Conservation (phyloP, 768 basidiomycete species). For the Leccinum uliginosum region DNA sequence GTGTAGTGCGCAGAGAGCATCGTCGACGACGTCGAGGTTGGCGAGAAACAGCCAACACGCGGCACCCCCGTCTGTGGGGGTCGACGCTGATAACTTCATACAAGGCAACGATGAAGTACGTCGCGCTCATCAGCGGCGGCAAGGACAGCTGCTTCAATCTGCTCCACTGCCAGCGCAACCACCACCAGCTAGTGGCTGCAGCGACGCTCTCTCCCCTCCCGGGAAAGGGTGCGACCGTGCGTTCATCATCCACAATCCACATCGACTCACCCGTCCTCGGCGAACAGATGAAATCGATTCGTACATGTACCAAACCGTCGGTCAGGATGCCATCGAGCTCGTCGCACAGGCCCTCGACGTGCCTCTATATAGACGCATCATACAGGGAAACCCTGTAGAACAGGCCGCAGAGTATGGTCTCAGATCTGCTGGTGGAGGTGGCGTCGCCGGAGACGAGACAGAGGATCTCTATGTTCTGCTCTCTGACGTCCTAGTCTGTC, state of each 20-base stretch:
- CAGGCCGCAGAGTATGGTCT: conserved; percentile 85
- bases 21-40: conserved; percentile 6
- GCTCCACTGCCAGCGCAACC: conserved; percentile 79
- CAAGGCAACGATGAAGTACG: conserved; percentile 81
- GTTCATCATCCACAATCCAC: conserved; percentile 1
- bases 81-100: conserved; percentile 17
- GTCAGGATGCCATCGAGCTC: conserved; percentile 86
- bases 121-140: conserved; percentile 93
- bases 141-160: conserved; percentile 98
- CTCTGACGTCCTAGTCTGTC: conserved; percentile 65
- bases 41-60: not conserved
- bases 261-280: conserved; percentile 3
- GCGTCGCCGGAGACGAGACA: conserved; percentile 84
- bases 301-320: conserved; percentile 98
- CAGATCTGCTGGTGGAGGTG: conserved; percentile 44
- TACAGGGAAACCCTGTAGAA: conserved; percentile 76
- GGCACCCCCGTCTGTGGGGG: conserved; percentile 17
- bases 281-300: conserved; percentile 94
- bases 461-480: conserved; percentile 85
- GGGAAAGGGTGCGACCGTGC: conserved; percentile 76
- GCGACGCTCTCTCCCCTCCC: conserved; percentile 81
- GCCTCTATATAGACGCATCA: conserved; percentile 79
- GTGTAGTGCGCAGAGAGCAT: conserved; percentile 70
- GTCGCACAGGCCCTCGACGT: conserved; percentile 83
- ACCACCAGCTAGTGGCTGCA: conserved; percentile 83